Conservation (phyloP, 1,139 yeast species). For the Magnusiomyces suaveolens region DNA sequence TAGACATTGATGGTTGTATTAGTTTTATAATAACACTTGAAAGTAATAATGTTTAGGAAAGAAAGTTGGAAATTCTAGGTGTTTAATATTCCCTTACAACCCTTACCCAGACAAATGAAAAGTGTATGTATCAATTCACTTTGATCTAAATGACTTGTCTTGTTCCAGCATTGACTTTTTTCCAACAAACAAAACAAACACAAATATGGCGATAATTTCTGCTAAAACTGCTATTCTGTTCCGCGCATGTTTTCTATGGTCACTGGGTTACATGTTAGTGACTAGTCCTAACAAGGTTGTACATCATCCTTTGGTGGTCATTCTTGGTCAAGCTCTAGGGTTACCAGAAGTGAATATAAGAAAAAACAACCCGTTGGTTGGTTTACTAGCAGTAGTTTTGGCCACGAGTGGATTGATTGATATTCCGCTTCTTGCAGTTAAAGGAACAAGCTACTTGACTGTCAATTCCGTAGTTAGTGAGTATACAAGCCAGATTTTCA, state of each 20-base stretch:
- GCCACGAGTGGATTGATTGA: slow-evolving; percentile 29
- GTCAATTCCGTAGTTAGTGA: slow-evolving; percentile 13
- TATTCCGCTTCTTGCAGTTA: slow-evolving; percentile 18
- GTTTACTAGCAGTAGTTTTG: slow-evolving; percentile 38
- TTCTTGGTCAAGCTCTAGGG: slow-evolving; percentile 50
- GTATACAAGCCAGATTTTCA: slow-evolving; percentile 2
- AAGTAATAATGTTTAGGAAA: no score
- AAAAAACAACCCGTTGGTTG: slow-evolving; percentile 36
- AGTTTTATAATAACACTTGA: no score
- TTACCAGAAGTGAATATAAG: slow-evolving; percentile 23
- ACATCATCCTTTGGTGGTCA: slow-evolving; percentile 38
- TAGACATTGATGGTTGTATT: background rate
- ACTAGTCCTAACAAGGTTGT: slow-evolving; percentile 33
- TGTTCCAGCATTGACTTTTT: background rate
- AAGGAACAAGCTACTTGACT: slow-evolving; percentile 13
- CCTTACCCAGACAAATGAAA: no score
- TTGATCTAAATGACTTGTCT: background rate
- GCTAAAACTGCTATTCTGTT: slow-evolving; percentile 25
- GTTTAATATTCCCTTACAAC: no score
- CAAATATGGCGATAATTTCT: slow-evolving; percentile 23
- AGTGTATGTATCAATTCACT: no score
- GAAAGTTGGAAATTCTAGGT: no score
- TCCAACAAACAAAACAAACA: background rate
- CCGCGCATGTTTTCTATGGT: slow-evolving; percentile 38
- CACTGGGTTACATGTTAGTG: slow-evolving; percentile 36